These are phyloP conservation scores for Curvularia sp. DNA, from an alignment of 2,329 filamentous ascomycete genomes.

Conservation along the genomic window DNA sequence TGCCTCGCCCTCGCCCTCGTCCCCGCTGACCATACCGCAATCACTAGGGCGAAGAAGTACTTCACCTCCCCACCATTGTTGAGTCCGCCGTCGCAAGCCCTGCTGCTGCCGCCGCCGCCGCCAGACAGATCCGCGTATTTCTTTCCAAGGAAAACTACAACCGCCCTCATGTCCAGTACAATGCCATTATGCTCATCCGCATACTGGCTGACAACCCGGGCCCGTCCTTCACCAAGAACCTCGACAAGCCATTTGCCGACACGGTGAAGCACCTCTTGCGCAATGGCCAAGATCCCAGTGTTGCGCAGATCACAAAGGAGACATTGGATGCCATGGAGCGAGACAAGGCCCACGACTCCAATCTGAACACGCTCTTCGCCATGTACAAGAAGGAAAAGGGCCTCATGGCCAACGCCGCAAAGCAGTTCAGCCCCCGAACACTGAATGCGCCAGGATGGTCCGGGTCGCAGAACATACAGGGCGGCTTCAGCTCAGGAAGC, in stretches of 20 bases:
- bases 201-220: slow-evolving; percentile 94
- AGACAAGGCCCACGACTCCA: slow-evolving; percentile 76
- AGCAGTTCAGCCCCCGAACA: slow-evolving; percentile 49
- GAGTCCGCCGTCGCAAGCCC: slow-evolving; percentile 94
- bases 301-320: slow-evolving; percentile 86
- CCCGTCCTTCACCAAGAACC: slow-evolving; percentile 84
- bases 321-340: slow-evolving; percentile 80
- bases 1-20: no score
- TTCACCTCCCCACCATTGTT: slow-evolving; percentile 91
- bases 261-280: slow-evolving; percentile 78
- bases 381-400: slow-evolving; percentile 87
- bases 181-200: slow-evolving; percentile 91
- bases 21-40: slow-evolving; percentile 22
- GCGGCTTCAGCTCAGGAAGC: slow-evolving; percentile 32
- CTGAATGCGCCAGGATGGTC: slow-evolving; percentile 56
- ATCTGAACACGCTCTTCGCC: slow-evolving; percentile 71
- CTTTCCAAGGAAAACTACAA: slow-evolving; percentile 73
- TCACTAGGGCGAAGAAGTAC: slow-evolving; percentile 81
- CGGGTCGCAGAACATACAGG: slow-evolving; percentile 32
- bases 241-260: slow-evolving; percentile 84
- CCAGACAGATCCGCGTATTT: slow-evolving; percentile 80
- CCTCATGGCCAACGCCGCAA: slow-evolving; percentile 57
- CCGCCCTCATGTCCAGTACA: slow-evolving; percentile 82
- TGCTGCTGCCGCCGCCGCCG: slow-evolving; percentile 80
- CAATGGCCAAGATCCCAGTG: slow-evolving; percentile 73